Evolutionary conservation across 78 protist species (phyloP).

Genomic region (Pigoraptor vietnamica): DNA sequence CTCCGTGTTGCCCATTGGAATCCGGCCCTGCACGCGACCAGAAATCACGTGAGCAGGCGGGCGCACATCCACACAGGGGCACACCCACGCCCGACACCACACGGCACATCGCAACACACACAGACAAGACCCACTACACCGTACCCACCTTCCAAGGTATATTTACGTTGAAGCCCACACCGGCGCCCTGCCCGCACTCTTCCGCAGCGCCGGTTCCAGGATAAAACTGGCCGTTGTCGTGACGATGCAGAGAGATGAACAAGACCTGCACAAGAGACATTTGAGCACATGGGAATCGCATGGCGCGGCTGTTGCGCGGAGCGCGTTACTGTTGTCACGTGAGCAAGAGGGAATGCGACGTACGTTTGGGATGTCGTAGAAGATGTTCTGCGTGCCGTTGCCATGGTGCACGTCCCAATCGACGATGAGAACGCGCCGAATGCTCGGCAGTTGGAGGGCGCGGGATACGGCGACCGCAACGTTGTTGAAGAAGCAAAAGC

Average conservation of each 20-base stretch:
- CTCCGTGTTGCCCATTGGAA: conserved; percentile 38
- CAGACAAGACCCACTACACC: not conserved
- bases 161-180: conserved; percentile 55
- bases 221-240: conserved; percentile 22
- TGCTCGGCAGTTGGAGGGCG: not conserved
- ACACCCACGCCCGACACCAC: not conserved
- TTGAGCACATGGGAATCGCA: too few relatives aligned
- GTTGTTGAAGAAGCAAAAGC: conserved; percentile 51
- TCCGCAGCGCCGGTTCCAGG: conserved; percentile 33
- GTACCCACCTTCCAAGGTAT: conserved; percentile 32
- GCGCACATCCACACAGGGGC: too few relatives aligned
- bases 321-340: not conserved
- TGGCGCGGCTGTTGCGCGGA: too few relatives aligned
- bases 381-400: not conserved
- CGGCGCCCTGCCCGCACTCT: conserved; percentile 32
- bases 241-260: conserved; percentile 26
- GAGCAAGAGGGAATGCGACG: not conserved
- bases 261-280: conserved; percentile 5
- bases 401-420: conserved; percentile 36
- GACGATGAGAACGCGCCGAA: not conserved
- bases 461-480: conserved; percentile 24
- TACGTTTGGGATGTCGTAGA: not conserved
- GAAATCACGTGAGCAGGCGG: too few relatives aligned
- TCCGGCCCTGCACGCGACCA: not conserved
- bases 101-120: not conserved